A percentile compares a stretch with the other conserved stretches of the same genome.
Conservation (phyloP, 1,284 basidiomycete genomes). For the Ceratobasidium sp. region DNA sequence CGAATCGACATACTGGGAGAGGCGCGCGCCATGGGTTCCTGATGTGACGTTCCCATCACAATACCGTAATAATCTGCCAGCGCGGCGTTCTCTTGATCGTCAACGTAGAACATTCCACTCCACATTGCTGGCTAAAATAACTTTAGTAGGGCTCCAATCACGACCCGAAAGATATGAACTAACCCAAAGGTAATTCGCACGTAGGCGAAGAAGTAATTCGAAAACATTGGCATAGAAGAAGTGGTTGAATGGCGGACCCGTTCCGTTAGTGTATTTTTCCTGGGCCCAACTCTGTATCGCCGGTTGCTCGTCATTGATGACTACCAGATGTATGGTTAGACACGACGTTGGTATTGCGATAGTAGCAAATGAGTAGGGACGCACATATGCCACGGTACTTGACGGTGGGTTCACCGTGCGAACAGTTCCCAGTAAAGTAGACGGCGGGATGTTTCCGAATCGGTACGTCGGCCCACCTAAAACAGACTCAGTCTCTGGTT, state of each 20-base stretch:
- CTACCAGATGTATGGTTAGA: conserved; percentile 4
- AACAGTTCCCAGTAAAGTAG: conserved; percentile 63
- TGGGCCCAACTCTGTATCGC: conserved; percentile 68
- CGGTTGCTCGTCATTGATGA: conserved; percentile 74
- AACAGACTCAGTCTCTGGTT: neutral
- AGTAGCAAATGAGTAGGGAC: neutral
- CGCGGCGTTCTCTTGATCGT: conserved; percentile 74
- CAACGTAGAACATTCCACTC: conserved; percentile 73
- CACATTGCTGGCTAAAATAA: conserved; percentile 48
- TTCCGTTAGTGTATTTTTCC: conserved; percentile 77
- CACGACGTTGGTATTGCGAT: neutral
- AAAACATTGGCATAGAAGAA: conserved; percentile 72
- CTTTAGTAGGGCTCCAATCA: neutral
- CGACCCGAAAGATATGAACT: neutral
- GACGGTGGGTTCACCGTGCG: conserved; percentile 76
- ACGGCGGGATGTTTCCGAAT: conserved; percentile 66
- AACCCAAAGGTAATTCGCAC: conserved; percentile 77
- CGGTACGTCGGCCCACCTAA: conserved; percentile 61
- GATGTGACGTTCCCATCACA: conserved; percentile 73
- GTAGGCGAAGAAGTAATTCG: conserved; percentile 76
- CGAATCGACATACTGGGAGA: conserved; percentile 44
- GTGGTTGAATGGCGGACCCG: conserved; percentile 73
- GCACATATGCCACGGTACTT: conserved; percentile 75
- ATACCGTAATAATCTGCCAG: conserved; percentile 77
- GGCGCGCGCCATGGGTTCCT: conserved; percentile 54